Percentiles rank a stretch among this genome's conserved stretches.
Conservation (phyloP, 805 yeast species). For the Blastobotrys americana region DNA sequence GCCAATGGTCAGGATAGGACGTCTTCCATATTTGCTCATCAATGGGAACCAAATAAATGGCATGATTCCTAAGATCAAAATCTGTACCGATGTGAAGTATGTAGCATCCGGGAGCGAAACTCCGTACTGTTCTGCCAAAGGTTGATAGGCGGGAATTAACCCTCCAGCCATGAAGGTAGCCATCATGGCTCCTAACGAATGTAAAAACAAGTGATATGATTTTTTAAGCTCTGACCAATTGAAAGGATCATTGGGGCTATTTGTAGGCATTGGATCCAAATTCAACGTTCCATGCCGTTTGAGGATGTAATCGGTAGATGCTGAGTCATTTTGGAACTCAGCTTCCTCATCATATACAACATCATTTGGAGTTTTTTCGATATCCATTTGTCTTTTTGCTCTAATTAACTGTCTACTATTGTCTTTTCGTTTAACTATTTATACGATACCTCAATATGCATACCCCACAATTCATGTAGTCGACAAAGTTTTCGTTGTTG, state of each 20-base stretch:
- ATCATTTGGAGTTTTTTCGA: background rate
- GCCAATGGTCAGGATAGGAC: slow-evolving; percentile 9
- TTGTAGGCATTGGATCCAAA: slow-evolving; percentile 15
- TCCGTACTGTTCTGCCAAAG: slow-evolving; percentile 12
- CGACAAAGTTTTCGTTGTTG: too few species aligned
- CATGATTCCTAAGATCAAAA: slow-evolving; percentile 11
- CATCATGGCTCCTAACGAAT: slow-evolving; percentile 13
- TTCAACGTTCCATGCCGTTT: slow-evolving; percentile 17
- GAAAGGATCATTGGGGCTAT: slow-evolving; percentile 12
- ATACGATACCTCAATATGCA: too few species aligned
- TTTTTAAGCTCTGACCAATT: slow-evolving; percentile 15
- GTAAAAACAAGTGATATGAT: slow-evolving; percentile 7
- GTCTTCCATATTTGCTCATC: slow-evolving; percentile 13
- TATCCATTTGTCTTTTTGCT: background rate
- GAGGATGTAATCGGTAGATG: slow-evolving; percentile 7
- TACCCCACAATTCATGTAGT: background rate
- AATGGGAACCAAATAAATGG: slow-evolving; percentile 15
- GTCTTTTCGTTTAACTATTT: too few species aligned
- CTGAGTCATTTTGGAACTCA: background rate
- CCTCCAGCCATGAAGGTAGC: slow-evolving; percentile 16
- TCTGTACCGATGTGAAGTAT: slow-evolving; percentile 14
- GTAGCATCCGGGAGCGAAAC: slow-evolving; percentile 9
- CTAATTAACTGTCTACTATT: too few species aligned
- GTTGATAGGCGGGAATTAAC: slow-evolving; percentile 12
- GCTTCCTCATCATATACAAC: background rate